Percentiles rank a stretch among this genome's conserved stretches.
Conservation (phyloP, 768 basidiomycete species). For the Lentinula raphanica region DNA sequence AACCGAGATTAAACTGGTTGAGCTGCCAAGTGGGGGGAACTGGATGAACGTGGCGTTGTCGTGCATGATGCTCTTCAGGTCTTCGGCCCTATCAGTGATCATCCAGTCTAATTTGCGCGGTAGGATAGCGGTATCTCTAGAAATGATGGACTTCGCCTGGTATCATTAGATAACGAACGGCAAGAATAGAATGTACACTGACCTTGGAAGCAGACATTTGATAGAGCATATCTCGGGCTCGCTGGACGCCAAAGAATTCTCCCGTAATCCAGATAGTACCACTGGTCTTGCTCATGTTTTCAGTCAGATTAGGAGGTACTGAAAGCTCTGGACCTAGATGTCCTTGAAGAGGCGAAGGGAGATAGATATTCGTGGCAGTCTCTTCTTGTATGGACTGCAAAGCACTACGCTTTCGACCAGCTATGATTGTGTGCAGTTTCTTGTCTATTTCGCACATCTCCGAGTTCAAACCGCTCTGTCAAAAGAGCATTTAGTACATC, state of each 20-base stretch:
- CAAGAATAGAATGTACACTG: conserved; percentile 12
- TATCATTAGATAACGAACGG: not conserved
- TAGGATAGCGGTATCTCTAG: conserved; percentile 88
- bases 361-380: conserved; percentile 95
- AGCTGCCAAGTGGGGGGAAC: conserved; percentile 88
- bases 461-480: conserved; percentile 83
- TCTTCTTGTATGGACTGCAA: conserved; percentile 95
- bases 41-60: conserved; percentile 97
- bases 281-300: conserved; percentile 45
- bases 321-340: conserved; percentile 67
- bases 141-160: conserved; percentile 85
- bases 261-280: conserved; percentile 95
- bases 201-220: conserved; percentile 87
- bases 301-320: conserved; percentile 32
- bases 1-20: conserved; percentile 88
- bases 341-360: conserved; percentile 85
- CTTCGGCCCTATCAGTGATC: conserved; percentile 93
- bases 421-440: conserved; percentile 87
- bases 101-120: conserved; percentile 99
- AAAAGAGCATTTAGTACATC: conserved; percentile 15
- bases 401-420: conserved; percentile 79
- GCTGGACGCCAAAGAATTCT: conserved; percentile 93
- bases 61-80: conserved; percentile 86
- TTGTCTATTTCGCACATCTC: conserved; percentile 93
- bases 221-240: conserved; percentile 92